A percentile compares a stretch with the other conserved stretches of the same genome.
Evolutionary conservation across 2,329 filamentous ascomycete species (phyloP).

Genomic region (Fusarium avenaceum): DNA sequence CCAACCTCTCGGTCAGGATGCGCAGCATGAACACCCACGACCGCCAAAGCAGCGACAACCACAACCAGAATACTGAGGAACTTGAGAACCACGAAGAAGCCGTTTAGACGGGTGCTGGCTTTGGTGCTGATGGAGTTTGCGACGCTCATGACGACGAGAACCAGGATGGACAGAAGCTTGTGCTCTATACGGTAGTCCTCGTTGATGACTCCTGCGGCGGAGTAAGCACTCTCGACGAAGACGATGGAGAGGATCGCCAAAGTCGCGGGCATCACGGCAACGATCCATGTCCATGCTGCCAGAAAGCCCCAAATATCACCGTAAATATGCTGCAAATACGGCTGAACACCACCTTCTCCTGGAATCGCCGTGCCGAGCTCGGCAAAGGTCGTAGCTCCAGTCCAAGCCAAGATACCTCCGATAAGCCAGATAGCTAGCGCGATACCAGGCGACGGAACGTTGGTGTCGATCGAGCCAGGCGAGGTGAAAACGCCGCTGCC

Average conservation of each 20-base stretch:
- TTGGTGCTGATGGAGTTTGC: constrained; percentile 70
- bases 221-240: constrained; percentile 72
- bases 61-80: constrained; percentile 64
- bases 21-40: constrained; percentile 58
- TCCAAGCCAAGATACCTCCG: constrained; percentile 73
- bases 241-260: constrained; percentile 75
- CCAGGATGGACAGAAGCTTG: constrained; percentile 65
- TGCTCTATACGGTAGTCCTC: constrained; percentile 59
- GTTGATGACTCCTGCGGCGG: constrained; percentile 62
- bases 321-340: constrained; percentile 72
- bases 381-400: constrained; percentile 71
- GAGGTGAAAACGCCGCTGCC: constrained; percentile 76
- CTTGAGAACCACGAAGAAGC: constrained; percentile 68
- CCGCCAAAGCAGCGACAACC: constrained; percentile 63
- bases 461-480: constrained; percentile 72
- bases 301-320: constrained; percentile 73
- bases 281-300: constrained; percentile 75
- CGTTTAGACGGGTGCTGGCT: constrained; percentile 67
- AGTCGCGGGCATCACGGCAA: constrained; percentile 74
- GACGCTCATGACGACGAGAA: constrained; percentile 62
- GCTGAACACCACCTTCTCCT: constrained; percentile 73
- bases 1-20: constrained; percentile 57
- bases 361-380: constrained; percentile 74
- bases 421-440: constrained; percentile 72
- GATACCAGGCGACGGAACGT: constrained; percentile 71